Base-by-base conservation (phyloP, 78 protist species). In the Anaeramoeba ignava region DNA sequence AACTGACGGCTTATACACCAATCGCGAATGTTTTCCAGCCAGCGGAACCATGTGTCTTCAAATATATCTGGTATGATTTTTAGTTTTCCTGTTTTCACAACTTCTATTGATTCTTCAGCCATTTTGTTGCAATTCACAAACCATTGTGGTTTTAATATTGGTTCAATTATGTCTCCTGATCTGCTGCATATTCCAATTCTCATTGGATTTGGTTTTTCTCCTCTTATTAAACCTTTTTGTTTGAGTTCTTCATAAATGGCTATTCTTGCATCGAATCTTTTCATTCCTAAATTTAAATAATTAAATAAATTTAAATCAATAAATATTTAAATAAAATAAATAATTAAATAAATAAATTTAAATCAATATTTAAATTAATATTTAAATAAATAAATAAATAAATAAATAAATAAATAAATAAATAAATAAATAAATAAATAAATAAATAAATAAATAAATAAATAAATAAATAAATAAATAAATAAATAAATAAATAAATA, bases 131-230 rank as follows among this genome's bases (percentile, higher is more conserved):
- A 78, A n/a, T 81, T 34, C 27, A 85, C 91, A 97, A 96, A 91
- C 93, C 93, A 98, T 88, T 98, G 99, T 41, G 97, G 97, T 88
- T 87, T 88, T 8, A 95, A 73, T 79, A 91, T 81, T 31, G 97
- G 97, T 87, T 97, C 98, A 37, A 96, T 39, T 2, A 96, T 31
- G 87, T 97, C 98, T 23, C 78, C 73, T 27, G 73, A 54, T 17
- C 73, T 54, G 8, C 36, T 54, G 17, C 73, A 54, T 27, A 54
- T 27, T 54, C 73, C 73, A 54, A 54, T 54, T 54, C 73, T 54
- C 73, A 54, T 54, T 8, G 73, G 73, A 54, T 54, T 54, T 54
- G 17, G 36, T 54, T 8, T 54, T 54, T 54, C 73, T 54, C 73
- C 73, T 17, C 17, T 54, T 17, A 54, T 8, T 54, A 54, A 17